These are phyloP conservation scores for Xylaria intraflava DNA, from an alignment of 495 filamentous ascomycete species.

Conservation along the genomic window DNA sequence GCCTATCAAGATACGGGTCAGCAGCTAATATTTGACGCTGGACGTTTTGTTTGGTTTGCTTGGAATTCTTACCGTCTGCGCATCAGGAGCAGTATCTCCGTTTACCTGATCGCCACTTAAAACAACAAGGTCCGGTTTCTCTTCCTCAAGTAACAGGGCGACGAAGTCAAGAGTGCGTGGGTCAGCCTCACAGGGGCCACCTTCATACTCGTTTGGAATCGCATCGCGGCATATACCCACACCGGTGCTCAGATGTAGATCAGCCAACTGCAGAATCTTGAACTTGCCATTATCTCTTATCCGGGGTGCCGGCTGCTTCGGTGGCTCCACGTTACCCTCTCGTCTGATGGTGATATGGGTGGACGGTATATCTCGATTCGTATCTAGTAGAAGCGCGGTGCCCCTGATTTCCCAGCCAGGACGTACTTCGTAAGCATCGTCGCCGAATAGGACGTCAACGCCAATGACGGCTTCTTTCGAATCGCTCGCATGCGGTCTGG, in stretches of 20 bases:
- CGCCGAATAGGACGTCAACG: slow-evolving; percentile 86
- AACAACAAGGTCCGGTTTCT: slow-evolving; percentile 86
- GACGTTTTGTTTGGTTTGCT: not conserved
- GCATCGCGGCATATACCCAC: slow-evolving; percentile 78
- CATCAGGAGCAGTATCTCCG: slow-evolving; percentile 84
- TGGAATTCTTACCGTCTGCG: slow-evolving; percentile 55
- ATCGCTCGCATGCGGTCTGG: slow-evolving; percentile 70
- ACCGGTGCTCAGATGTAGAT: slow-evolving; percentile 87
- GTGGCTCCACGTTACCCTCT: slow-evolving; percentile 51
- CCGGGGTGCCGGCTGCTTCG: slow-evolving; percentile 64
- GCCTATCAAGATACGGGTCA: slow-evolving; percentile 41
- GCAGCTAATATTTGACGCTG: not conserved
- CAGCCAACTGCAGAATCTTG: slow-evolving; percentile 92
- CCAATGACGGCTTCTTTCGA: slow-evolving; percentile 71
- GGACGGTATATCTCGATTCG: slow-evolving; percentile 52
- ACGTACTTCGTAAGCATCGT: slow-evolving; percentile 86
- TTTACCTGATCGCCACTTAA: slow-evolving; percentile 93
- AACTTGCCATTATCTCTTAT: slow-evolving; percentile 87
- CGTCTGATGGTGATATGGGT: slow-evolving; percentile 70
- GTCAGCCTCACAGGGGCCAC: slow-evolving; percentile 82
- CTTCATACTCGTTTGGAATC: slow-evolving; percentile 61
- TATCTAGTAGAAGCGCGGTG: slow-evolving; percentile 61
- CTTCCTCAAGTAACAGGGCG: slow-evolving; percentile 70
- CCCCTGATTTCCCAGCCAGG: slow-evolving; percentile 72
- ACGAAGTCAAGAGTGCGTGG: slow-evolving; percentile 88